These are phyloP conservation scores for Globisporangium mamillatum DNA, from an alignment of 352 stramenopile genomes.

Conservation along the genomic window DNA sequence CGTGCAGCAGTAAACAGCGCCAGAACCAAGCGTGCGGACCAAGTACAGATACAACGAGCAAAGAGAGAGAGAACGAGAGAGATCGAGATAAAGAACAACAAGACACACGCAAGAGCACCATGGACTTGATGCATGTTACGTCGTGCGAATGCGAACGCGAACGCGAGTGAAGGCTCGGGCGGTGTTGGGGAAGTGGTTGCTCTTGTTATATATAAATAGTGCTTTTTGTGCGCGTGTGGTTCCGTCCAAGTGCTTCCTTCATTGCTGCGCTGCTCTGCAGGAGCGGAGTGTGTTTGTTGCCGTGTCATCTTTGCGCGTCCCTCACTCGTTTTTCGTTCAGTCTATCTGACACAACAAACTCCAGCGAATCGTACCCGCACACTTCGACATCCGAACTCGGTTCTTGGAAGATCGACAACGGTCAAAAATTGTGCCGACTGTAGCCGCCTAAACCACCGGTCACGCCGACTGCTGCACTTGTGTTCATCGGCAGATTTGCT, in stretches of 20 bases:
- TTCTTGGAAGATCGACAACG: constrained; percentile 8
- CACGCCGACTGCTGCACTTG: constrained; percentile 52
- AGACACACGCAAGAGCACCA: neutral
- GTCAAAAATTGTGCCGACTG: constrained; percentile 79
- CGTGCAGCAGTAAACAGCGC: constrained; percentile 30
- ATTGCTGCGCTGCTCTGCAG: neutral
- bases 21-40: neutral
- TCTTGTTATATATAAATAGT: constrained; percentile 52
- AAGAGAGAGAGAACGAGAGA: neutral
- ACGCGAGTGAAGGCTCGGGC: neutral
- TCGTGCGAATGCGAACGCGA: neutral
- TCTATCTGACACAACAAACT: constrained; percentile 7
- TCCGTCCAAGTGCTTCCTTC: constrained; percentile 6
- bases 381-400: neutral
- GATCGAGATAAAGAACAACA: neutral
- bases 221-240: constrained; percentile 22
- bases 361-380: neutral
- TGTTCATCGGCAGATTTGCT: constrained; percentile 26
- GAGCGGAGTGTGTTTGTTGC: neutral
- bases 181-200: constrained; percentile 9
- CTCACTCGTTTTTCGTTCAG: neutral
- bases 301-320: neutral
- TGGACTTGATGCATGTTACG: too few relatives aligned
- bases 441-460: constrained; percentile 50
- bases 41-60: constrained; percentile 1